Evolutionary conservation across 2,329 filamentous ascomycete genomes (phyloP), one percentile per base, ranked within the genome.

Genomic region (Diplodia intermedia): DNA sequence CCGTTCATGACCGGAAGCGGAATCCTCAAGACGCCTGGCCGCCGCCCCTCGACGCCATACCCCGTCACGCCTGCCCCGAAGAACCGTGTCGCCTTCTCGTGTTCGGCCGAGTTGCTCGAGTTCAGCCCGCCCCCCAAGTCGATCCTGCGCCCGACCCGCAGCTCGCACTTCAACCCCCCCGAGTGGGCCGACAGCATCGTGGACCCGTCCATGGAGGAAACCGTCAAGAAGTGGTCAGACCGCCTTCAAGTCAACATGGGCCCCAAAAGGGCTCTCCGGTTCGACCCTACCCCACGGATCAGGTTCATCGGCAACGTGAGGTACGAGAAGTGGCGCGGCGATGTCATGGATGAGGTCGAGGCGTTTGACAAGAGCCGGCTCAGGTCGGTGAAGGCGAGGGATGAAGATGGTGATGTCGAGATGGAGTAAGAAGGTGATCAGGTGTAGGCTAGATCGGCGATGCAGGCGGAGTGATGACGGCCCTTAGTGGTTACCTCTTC

Each of bases 91-190:
- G 33, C 47, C 14, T 54, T 65, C 31, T 23, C 23, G 7, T 14
- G 49, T 23, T 23, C 33, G 6, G 29, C 50, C 26, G 38, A 8
- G 31, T 5, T 43, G 11, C 47, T 33, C 56, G 36, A 61, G 38
- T 54, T 38, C 36, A 38, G 29, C 52, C 12, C 52, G 15, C 29
- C n/a, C 52, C 26, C n/a, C 6, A 47, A 20, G 18, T 56, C 54
- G n/a, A 43, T 60, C 55, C 55, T 60, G 20, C 55, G 55, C 55
- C 36, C 55, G n/a, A 23, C 54, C 9, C 54, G 54, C 29, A 29
- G 23, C 8, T 55, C 53, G 26, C 53, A 55, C 14, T 23, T 40
- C 33, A 12, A 38, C 14, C 31, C 33, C 20, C 43, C 43, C 43
- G 18, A 20, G 15, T 18, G 20, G 29, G 54, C n/a, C 33, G 54